Evolutionary conservation across 164 flowering plant species (phyloP), one percentile per base, ranked within the genome.

Genomic region (Malania oleifera): DNA sequence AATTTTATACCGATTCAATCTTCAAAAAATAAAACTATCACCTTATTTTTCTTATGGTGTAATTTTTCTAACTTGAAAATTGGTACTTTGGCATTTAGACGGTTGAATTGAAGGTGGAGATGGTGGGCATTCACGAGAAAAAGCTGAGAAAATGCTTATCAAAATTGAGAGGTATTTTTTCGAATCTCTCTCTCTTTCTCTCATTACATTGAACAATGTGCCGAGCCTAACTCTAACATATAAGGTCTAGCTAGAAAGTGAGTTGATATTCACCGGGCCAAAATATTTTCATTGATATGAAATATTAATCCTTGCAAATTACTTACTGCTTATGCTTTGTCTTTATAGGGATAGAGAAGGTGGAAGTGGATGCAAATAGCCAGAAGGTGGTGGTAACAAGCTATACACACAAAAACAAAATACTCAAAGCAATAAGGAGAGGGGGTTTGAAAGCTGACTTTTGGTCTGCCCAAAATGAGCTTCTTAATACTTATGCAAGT

Each of bases 101-200:
- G 9, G 77, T 77, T 7, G 88, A 83, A 66, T 52, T 83, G 72
- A 83, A 83, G 72, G 85, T 83, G 63, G 88, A 83, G 75, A 83
- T 83, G 85, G 85, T 73, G 5, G 83, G 79, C 17, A 72, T 83
- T 55, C 83, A 80, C 47, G 85, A 83, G 60, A 83, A 75, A 65
- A 77, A 79, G 66, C 72, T 83, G 6, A 65, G 88, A 56, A 83
- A 78, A 72, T 73, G 82, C 68, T 68, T 83, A 0, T 78, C 82
- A 15, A 83, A 83, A 62, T 65, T 83, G 17, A 80, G 56, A 57
- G 87, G 87, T 82, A 61, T 40, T n/a, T n/a, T n/a, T n/a, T n/a
- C n/a, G n/a, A n/a, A n/a, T n/a, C n/a, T n/a, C n/a, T n/a, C n/a
- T n/a, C n/a, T n/a, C n/a, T n/a, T n/a, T n/a, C n/a, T n/a, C n/a